Evolutionary conservation across 768 basidiomycete genomes (phyloP).

Genomic region (Russula ochroleuca): DNA sequence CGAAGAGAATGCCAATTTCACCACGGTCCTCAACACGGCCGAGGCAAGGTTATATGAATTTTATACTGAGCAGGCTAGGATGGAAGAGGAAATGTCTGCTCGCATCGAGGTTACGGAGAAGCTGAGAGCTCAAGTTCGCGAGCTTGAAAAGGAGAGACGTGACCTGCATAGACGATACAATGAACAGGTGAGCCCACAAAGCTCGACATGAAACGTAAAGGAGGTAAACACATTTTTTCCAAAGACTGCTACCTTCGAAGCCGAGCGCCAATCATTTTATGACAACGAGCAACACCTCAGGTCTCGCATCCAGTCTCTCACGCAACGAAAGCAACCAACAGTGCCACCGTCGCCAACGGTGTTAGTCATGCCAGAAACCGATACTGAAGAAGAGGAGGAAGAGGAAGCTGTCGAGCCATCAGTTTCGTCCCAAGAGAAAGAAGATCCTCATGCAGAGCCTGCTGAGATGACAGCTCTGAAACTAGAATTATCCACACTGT

Average conservation of each 20-base stretch:
- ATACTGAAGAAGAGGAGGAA: slow-evolving; percentile 42
- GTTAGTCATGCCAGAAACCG: slow-evolving; percentile 33
- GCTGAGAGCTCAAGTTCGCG: slow-evolving; percentile 72
- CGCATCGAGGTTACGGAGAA: slow-evolving; percentile 82
- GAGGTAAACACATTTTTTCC: background rate
- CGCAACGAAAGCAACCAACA: slow-evolving; percentile 52
- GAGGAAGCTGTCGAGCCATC: slow-evolving; percentile 33
- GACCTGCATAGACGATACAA: slow-evolving; percentile 80
- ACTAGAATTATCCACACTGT: slow-evolving; percentile 81
- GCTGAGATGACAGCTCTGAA: slow-evolving; percentile 81
- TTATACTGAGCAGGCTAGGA: slow-evolving; percentile 75
- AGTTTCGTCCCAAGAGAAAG: slow-evolving; percentile 44
- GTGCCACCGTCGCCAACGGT: slow-evolving; percentile 33
- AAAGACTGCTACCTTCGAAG: slow-evolving; percentile 84
- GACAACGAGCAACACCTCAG: slow-evolving; percentile 93
- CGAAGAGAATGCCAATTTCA: slow-evolving; percentile 59
- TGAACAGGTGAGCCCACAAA: slow-evolving; percentile 60
- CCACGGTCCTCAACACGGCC: slow-evolving; percentile 59
- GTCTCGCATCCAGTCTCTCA: slow-evolving; percentile 79
- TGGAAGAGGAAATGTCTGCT: slow-evolving; percentile 76
- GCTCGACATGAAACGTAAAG: slow-evolving; percentile 20
- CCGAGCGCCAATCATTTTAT: slow-evolving; percentile 87
- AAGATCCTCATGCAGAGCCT: slow-evolving; percentile 71
- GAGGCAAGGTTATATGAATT: slow-evolving; percentile 74
- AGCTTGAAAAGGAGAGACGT: slow-evolving; percentile 84